phyloP scores from a whole-genome alignment of 1,284 basidiomycete genomes.

The Heterobasidion irregulare region DNA sequence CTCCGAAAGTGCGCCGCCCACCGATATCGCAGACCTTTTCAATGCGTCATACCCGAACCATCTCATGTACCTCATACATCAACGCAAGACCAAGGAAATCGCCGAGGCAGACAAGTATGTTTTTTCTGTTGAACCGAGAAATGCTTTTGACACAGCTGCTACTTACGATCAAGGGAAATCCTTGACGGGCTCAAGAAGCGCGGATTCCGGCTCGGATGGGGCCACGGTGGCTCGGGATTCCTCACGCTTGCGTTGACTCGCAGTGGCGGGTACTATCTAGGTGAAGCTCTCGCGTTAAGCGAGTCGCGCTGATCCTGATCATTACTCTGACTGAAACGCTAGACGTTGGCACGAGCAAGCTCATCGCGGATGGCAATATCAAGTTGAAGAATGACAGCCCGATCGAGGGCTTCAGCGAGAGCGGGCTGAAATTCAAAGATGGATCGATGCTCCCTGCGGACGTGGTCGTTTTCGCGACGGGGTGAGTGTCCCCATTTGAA shows the following conservation, averaged over 20 bases:
- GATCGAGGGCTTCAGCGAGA: conserved; percentile 46
- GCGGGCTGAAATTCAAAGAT: conserved; percentile 54
- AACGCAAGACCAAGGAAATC: conserved; percentile 37
- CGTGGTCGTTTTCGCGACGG: conserved; percentile 61
- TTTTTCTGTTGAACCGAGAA: background rate
- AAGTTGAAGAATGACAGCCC: conserved; percentile 62
- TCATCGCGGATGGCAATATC: conserved; percentile 65
- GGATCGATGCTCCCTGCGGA: conserved; percentile 59
- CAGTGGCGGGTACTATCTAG: conserved; percentile 36
- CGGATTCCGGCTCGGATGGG: conserved; percentile 52
- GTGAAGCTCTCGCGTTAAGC: conserved; percentile 11
- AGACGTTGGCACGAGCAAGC: conserved; percentile 58
- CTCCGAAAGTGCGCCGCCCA: conserved; percentile 36
- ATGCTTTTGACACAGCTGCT: background rate
- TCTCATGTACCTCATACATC: conserved; percentile 34
- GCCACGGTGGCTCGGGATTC: conserved; percentile 47
- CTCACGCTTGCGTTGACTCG: conserved; percentile 28
- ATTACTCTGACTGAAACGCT: background rate
- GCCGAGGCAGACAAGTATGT: conserved; percentile 21
- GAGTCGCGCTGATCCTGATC: background rate
- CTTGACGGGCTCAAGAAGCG: conserved; percentile 45
- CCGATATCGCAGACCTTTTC: conserved; percentile 45
- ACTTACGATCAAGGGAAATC: conserved; percentile 29
- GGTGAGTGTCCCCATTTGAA: conserved; percentile 17
- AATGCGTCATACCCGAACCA: conserved; percentile 41